Base-by-base conservation (phyloP, 148 eudicot species). In the Cornus kousa region DNA sequence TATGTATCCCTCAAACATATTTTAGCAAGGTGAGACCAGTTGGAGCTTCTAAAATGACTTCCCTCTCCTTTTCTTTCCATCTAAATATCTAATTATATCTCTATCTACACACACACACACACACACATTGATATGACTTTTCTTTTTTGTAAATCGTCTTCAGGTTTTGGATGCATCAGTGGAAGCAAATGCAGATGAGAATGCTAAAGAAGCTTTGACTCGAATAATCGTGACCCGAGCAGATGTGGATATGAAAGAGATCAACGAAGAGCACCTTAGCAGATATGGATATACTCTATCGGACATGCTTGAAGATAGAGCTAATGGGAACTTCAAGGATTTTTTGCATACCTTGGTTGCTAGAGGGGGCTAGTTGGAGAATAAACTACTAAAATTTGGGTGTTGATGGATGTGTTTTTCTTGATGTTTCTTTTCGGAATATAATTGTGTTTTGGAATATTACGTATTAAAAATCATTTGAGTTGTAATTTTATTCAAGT, bases 251-350 rank as follows among this genome's bases (percentile, higher is more conserved):
- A 76, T 93, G 88, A 82, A 86, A 80, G 82, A 72, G 59, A 88
- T 94, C 67, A 82, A 79, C 74, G 86, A 85, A 20, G 90, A 81
- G 67, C 91, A 87, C 81, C 50, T 84, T 3, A 66, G 76, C 59
- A 62, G 74, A 76, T 88, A 74, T 67, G 91, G 90, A 70, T 78
- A 74, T 35, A 32, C 82, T 31, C 73, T 94, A 5, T 24, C 83
- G 4, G 70, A 82, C 72, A 87, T 79, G 50, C 86, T 94, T 55
- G 86, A 89, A 66, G 87, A 86, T 57, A 83, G 77, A 17, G 86
- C 86, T 32, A 88, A 89, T 67, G 98, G 98, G 67, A 92, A 87
- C 86, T 94, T 83, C 64, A 94, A 84, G 78, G 97, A 94, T 67
- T 92, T 92, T 79, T 77, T 94, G 86, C 88, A 89, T 10, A 80